Base-by-base conservation (phyloP, 208 protist species). In the Leishmania braziliensis region DNA sequence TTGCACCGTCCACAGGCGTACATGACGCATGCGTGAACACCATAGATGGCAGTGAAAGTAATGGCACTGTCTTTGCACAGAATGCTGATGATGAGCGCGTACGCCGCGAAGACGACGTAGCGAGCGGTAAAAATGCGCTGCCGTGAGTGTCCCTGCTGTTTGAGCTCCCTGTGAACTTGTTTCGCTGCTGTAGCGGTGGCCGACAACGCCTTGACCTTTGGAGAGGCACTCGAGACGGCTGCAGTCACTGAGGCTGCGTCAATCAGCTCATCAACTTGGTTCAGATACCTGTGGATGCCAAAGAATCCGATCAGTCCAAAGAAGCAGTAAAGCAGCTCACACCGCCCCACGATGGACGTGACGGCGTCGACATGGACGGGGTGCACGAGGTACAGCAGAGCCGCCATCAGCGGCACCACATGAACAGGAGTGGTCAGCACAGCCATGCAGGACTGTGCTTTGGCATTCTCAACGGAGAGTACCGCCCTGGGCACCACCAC, bases 301-400 rank as follows among this genome's bases (percentile, higher is more conserved):
- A 92, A 89, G 69, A 94, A 86, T 10, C 87, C 85, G 29, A 88
- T 54, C 63, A 95, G 85, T 51, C 88, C 91, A 81, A 93, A 92
- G 53, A 93, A 79, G 78, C 84, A 91, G 82, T 83, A 96, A 43
- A 97, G 78, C 18, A 93, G 78, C 75, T 98, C 95, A 36, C 91
- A 90, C 5, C 95, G 82, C 3, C 95, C 93, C 23, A 98, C 95
- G 77, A 97, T 91, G 29, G 89, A 90, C 5, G 91, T 92, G 36
- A 98, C 93, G 53, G 93, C 84, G n/a, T 98, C 95, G n/a, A 89
- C 90, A 86, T 98, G 95, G 29, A 96, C 92, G 3, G 95, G 95
- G 82, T 98, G 95, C 39, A 89, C 88, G 65, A 91, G 81, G 77
- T 93, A 98, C 12, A 98, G 85, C 26, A 88, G 63, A 58, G 90